Percentiles rank a stretch among this genome's conserved stretches.
These are phyloP conservation scores for Hibiscus trionum DNA, from an alignment of 345 rosid species.

Conservation along the genomic window DNA sequence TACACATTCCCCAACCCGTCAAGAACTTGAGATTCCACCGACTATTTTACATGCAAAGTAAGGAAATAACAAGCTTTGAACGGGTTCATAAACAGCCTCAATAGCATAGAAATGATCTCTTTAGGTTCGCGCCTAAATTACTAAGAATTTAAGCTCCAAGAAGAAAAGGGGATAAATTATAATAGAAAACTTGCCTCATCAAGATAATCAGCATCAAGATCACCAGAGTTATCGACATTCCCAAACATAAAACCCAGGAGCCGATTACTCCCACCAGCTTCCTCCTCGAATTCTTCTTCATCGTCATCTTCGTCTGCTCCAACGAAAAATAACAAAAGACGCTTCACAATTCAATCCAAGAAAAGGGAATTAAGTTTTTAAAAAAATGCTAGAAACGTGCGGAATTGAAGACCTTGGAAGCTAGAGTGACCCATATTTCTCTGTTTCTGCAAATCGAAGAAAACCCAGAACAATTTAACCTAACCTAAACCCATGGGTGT, in stretches of 20 bases:
- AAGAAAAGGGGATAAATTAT: neutral
- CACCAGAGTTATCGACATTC: slow-evolving; percentile 90
- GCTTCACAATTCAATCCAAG: slow-evolving; percentile 3
- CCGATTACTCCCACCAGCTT: slow-evolving; percentile 48
- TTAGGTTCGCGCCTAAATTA: neutral
- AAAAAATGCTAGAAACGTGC: neutral
- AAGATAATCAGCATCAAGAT: slow-evolving; percentile 94
- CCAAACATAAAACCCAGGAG: slow-evolving; percentile 94
- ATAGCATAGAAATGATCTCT: neutral
- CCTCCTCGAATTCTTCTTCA: slow-evolving; percentile 77
- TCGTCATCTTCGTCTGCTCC: slow-evolving; percentile 32
- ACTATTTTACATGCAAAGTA: neutral
- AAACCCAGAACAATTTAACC: neutral
- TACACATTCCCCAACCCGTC: neutral
- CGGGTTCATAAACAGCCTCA: neutral
- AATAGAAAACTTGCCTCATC: slow-evolving; percentile 56
- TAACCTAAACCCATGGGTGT: slow-evolving; percentile 3
- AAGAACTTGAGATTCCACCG: neutral
- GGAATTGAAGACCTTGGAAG: slow-evolving; percentile 9
- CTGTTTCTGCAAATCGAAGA: neutral
- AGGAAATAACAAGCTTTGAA: neutral
- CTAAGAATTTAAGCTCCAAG: neutral
- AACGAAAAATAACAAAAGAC: neutral
- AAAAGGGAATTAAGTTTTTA: neutral
- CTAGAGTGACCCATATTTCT: slow-evolving; percentile 13